These are phyloP conservation scores for Nakazawaea molendinolei DNA, from an alignment of 805 yeast genomes.

Conservation along the genomic window DNA sequence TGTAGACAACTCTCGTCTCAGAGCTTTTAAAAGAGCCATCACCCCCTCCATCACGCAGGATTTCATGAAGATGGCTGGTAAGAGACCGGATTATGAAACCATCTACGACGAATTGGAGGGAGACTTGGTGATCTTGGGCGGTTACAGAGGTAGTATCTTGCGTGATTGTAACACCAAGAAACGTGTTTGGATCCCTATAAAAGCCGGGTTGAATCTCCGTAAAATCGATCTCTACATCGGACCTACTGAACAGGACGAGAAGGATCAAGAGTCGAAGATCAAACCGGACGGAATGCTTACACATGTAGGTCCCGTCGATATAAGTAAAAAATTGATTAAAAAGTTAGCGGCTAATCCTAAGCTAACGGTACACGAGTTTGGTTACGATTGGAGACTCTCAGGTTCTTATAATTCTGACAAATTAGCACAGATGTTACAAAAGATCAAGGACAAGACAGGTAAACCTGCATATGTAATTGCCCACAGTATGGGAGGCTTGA, in stretches of 20 bases:
- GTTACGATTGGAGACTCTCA: slow-evolving; percentile 92
- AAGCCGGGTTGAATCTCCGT: slow-evolving; percentile 73
- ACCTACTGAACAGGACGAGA: slow-evolving; percentile 66
- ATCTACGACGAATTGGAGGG: slow-evolving; percentile 64
- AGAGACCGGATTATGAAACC: slow-evolving; percentile 31
- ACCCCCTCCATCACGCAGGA: slow-evolving; percentile 36
- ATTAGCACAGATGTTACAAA: slow-evolving; percentile 39
- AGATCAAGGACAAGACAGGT: slow-evolving; percentile 37
- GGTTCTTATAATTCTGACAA: slow-evolving; percentile 47
- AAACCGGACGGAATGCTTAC: slow-evolving; percentile 73
- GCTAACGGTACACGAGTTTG: slow-evolving; percentile 62
- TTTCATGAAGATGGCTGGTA: slow-evolving; percentile 12
- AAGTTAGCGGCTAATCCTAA: slow-evolving; percentile 49
- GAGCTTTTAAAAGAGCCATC: slow-evolving; percentile 64
- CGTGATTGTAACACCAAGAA: slow-evolving; percentile 57
- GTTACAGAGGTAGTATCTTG: slow-evolving; percentile 78
- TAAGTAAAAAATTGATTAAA: slow-evolving; percentile 54
- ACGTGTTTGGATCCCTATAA: slow-evolving; percentile 79
- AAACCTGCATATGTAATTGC: slow-evolving; percentile 69
- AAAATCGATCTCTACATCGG: slow-evolving; percentile 69
- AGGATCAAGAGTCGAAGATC: slow-evolving; percentile 40
- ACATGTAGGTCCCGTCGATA: slow-evolving; percentile 84
- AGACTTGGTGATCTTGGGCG: slow-evolving; percentile 77
- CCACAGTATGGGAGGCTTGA: slow-evolving; percentile 92
- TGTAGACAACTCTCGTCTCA: slow-evolving; percentile 57